Percentiles rank a stretch among this genome's conserved stretches.
Evolutionary conservation across 2,329 filamentous ascomycete genomes (phyloP).

Genomic region (Lecanicillium sp.): DNA sequence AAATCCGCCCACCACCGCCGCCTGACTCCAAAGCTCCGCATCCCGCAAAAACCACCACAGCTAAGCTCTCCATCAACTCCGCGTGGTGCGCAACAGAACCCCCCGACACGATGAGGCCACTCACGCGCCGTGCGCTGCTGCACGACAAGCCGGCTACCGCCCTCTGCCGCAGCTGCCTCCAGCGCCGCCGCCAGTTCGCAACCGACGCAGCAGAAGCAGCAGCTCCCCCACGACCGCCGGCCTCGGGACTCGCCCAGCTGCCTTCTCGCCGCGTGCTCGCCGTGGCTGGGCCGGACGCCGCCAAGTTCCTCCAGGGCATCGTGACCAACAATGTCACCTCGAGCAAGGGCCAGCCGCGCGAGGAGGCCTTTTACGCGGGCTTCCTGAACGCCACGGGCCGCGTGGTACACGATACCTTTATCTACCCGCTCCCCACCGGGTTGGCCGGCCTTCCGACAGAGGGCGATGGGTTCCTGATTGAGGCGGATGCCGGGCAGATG

Average conservation of each 20-base stretch:
- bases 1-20: too few species aligned
- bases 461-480: constrained; percentile 56
- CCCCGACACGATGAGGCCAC: constrained; percentile 17
- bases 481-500: constrained; percentile 67
- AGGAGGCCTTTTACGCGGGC: constrained; percentile 63
- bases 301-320: constrained; percentile 81
- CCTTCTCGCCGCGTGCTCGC: constrained; percentile 72
- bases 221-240: constrained; percentile 32
- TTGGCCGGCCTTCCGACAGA: constrained; percentile 14
- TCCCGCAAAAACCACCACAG: too few species aligned
- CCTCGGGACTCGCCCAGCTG: constrained; percentile 47
- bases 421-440: constrained; percentile 56
- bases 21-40: too few species aligned
- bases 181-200: constrained; percentile 24
- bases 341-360: constrained; percentile 24
- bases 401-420: constrained; percentile 81
- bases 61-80: too few species aligned
- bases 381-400: constrained; percentile 83
- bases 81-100: too few species aligned
- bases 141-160: constrained; percentile 11
- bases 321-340: constrained; percentile 55
- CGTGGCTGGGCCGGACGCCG: constrained; percentile 69
- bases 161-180: constrained; percentile 23
- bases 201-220: constrained; percentile 11
- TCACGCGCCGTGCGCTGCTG: constrained; percentile 15